Evolutionary conservation across 2,329 filamentous ascomycete genomes (phyloP).

Genomic region (Hypoxylon sp.): DNA sequence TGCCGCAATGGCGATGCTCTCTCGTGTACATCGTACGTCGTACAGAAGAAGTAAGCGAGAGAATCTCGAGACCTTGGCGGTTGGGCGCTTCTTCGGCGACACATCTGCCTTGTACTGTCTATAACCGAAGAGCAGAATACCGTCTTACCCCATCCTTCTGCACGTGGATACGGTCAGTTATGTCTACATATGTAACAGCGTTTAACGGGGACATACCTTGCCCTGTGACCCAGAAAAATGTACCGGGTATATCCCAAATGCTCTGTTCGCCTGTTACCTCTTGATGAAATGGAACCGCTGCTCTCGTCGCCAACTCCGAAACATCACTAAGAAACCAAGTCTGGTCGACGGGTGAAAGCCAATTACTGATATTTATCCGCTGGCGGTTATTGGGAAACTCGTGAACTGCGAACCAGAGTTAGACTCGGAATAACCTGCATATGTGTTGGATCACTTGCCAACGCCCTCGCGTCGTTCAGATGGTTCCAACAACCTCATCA

Average conservation of each 20-base stretch:
- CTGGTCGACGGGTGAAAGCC: slow-evolving; percentile 35
- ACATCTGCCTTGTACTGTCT: slow-evolving; percentile 19
- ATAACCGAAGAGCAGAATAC: slow-evolving; percentile 37
- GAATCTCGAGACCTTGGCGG: slow-evolving; percentile 27
- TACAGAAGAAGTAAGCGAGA: slow-evolving; percentile 40
- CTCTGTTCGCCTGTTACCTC: slow-evolving; percentile 14
- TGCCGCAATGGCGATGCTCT: neutral
- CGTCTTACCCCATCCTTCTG: slow-evolving; percentile 39
- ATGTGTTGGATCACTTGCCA: slow-evolving; percentile 16
- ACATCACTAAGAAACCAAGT: slow-evolving; percentile 26
- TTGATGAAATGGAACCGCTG: slow-evolving; percentile 18
- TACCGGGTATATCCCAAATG: slow-evolving; percentile 23
- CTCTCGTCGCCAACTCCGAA: slow-evolving; percentile 15
- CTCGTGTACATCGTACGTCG: slow-evolving; percentile 20
- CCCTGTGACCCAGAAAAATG: slow-evolving; percentile 21
- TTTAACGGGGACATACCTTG: neutral
- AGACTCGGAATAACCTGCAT: too few relatives aligned
- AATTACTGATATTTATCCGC: slow-evolving; percentile 22
- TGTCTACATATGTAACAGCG: neutral
- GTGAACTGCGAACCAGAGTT: neutral
- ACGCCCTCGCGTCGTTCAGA: slow-evolving; percentile 17
- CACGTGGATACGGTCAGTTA: neutral
- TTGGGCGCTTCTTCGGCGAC: slow-evolving; percentile 4
- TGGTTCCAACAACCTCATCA: slow-evolving; percentile 16
- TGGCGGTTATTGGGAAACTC: slow-evolving; percentile 17